Base-by-base conservation (phyloP, 2,329 filamentous ascomycete genomes). In the Fusarium incarnatum region DNA sequence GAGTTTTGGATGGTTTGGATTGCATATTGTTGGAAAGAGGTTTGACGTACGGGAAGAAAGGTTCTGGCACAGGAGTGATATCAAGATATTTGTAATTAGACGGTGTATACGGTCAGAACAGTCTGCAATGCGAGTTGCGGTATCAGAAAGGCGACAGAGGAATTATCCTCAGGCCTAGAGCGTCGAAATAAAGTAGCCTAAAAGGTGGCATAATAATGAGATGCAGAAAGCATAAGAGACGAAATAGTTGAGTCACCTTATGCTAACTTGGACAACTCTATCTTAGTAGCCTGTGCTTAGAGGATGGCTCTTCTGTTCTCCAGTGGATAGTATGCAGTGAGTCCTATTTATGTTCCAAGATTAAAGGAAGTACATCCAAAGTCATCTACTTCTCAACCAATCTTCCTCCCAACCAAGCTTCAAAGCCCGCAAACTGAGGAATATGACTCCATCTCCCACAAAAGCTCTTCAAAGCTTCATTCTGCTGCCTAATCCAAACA, bases 341-440 rank as follows among this genome's bases (percentile, higher is more conserved):
- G 32, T 37, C 16, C 0, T 37, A 10, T 4, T 37, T 11, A 4
- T 37, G 0, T 7, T 12, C 34, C 7, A n/a, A 34, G 4, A 37
- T 37, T n/a, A n/a, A 37, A 9, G 2, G 10, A 11, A n/a, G 32
- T 2, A 6, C 16, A 11, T 37, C 0, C 3, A 37, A n/a, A n/a
- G 18, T 18, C 5, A 9, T 30, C 32, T 41, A 23, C 37, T 30
- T 34, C 18, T 27, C 12, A 8, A 16, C 60, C 11, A 74, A n/a
- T 15, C 67, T 65, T 50, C 41, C 58, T 6, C 75, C 64, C 34
- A 85, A 67, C 85, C 85, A 87, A 3, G 79, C 80, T 9, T 71
- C 75, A 64, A 81, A 85, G 0, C 80, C 85, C 8, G 77, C 80
- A 76, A 87, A 86, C 73, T 87, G 78, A 16, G 79, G 81, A 10